Conservation (phyloP, 1,284 basidiomycete genomes). For the Melampsora larici-populina region DNA sequence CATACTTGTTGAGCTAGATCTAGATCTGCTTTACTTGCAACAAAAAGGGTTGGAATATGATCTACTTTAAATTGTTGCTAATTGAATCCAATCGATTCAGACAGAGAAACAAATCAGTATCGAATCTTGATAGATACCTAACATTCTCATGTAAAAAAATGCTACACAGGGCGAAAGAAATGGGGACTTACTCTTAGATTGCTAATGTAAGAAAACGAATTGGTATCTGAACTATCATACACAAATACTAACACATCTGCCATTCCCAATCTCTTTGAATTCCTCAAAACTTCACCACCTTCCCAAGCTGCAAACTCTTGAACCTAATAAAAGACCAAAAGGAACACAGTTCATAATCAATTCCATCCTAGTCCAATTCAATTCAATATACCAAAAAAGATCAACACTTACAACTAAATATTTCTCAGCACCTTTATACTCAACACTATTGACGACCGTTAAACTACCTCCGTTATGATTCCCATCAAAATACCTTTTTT, state of each 20-base stretch:
- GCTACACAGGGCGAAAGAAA: background rate
- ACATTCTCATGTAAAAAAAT: too few relatives aligned
- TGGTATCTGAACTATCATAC: conserved; percentile 95
- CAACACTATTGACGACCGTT: conserved; percentile 90
- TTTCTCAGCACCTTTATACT: conserved; percentile 89
- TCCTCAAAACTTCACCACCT: conserved; percentile 83
- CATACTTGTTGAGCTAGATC: conserved; percentile 87
- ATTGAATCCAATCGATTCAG: background rate
- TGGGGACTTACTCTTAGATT: conserved; percentile 72
- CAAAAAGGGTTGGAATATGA: conserved; percentile 88
- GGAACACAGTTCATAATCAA: conserved; percentile 3
- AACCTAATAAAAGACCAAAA: conserved; percentile 60
- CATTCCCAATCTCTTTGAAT: conserved; percentile 81
- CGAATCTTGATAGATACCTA: too few relatives aligned
- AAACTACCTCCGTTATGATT: conserved; percentile 19
- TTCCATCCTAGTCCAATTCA: too few relatives aligned
- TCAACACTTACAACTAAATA: conserved; percentile 76
- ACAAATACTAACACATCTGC: conserved; percentile 94
- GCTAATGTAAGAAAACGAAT: conserved; percentile 97
- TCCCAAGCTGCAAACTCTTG: conserved; percentile 97
- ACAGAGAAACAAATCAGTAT: too few relatives aligned
- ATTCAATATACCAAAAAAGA: background rate
- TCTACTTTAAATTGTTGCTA: conserved; percentile 95
- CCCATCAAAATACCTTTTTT: conserved; percentile 50
- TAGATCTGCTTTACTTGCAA: conserved; percentile 97